Evolutionary conservation across 306 rosid genomes (phyloP).

Genomic region (Leucaena leucocephala): DNA sequence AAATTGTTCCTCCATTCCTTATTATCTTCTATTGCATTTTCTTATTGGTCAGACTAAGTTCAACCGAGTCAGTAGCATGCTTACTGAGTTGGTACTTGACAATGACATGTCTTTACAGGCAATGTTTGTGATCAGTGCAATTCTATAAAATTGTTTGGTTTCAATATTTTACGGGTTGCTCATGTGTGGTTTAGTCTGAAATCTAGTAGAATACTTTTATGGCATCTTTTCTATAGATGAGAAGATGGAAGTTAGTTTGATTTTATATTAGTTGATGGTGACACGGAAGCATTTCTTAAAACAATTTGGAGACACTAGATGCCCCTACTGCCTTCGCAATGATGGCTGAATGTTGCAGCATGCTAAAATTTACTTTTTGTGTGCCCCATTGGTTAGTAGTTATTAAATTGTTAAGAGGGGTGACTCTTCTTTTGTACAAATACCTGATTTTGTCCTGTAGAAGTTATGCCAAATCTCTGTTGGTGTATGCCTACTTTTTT

Average conservation of each 20-base stretch:
- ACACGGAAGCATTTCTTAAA: conserved; percentile 10
- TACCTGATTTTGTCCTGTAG: not conserved
- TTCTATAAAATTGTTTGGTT: not conserved
- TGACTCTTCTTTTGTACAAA: conserved; percentile 22
- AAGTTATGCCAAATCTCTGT: conserved; percentile 5
- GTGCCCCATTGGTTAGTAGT: conserved; percentile 15
- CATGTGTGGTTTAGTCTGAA: conserved; percentile 29
- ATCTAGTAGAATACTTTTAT: conserved; percentile 23
- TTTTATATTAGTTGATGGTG: conserved; percentile 23
- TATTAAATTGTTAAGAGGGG: not conserved
- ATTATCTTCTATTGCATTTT: conserved; percentile 41
- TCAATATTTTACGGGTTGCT: conserved; percentile 21
- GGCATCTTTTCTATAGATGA: conserved; percentile 23
- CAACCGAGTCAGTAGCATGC: conserved; percentile 37
- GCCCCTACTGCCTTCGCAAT: conserved; percentile 6
- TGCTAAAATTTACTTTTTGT: not conserved
- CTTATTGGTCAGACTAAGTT: conserved; percentile 31
- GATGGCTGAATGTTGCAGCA: conserved; percentile 8
- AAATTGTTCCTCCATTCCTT: conserved; percentile 47
- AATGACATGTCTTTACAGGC: conserved; percentile 29
- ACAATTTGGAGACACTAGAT: conserved; percentile 31
- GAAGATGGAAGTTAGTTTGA: conserved; percentile 24
- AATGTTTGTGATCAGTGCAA: conserved; percentile 7
- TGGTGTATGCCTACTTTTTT: not conserved
- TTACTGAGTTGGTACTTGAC: conserved; percentile 26